A percentile compares a stretch with the other conserved stretches of the same genome.
These are phyloP conservation scores for Pterocarpus macrocarpus DNA, from an alignment of 306 rosid genomes.

Conservation along the genomic window DNA sequence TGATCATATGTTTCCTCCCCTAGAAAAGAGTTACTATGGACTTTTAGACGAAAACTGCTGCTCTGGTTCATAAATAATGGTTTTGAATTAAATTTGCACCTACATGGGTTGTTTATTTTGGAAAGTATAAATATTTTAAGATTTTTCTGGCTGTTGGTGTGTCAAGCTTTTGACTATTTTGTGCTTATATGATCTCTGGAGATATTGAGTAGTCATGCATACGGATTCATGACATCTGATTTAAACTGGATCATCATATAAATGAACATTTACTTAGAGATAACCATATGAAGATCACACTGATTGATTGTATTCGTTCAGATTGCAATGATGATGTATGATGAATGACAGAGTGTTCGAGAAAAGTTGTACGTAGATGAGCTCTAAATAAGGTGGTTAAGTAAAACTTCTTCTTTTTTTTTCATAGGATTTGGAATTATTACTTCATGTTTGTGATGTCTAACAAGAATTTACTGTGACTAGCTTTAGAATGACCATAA, in stretches of 20 bases:
- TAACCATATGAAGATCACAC: conserved; percentile 48
- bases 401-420: conserved; percentile 18
- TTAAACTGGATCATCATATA: conserved; percentile 28
- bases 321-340: conserved; percentile 84
- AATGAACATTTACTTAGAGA: conserved; percentile 36
- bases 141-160: conserved; percentile 7
- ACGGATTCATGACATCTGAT: conserved; percentile 8
- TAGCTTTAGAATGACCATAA: neutral
- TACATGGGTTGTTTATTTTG: neutral
- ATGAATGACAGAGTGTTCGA: conserved; percentile 68
- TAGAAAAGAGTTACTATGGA: neutral
- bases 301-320: conserved; percentile 70
- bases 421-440: conserved; percentile 42
- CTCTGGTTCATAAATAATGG: conserved; percentile 1
- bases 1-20: neutral
- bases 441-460: conserved; percentile 40
- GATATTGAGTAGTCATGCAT: conserved; percentile 14
- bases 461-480: conserved; percentile 21
- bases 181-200: conserved; percentile 11
- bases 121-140: neutral
- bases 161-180: conserved; percentile 22
- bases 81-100: neutral
- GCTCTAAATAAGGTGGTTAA: conserved; percentile 63
- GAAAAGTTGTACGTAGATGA: conserved; percentile 60
- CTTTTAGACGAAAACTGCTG: neutral